Conservation (phyloP, 257 asterid species). For the Jasminum sambac region DNA sequence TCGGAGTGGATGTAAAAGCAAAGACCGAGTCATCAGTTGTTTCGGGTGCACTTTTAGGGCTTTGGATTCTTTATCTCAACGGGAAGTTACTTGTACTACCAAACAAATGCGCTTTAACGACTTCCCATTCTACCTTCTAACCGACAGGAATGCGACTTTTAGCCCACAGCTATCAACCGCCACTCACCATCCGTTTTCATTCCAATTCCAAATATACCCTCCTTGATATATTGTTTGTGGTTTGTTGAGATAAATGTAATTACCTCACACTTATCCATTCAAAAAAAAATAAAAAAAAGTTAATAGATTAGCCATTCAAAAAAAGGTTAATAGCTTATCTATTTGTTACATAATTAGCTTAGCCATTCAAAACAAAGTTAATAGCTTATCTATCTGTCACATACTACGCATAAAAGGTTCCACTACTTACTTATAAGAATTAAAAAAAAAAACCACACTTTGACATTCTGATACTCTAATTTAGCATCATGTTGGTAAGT, state of each 20-base stretch:
- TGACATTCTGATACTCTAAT: too few species aligned
- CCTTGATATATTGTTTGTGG: background rate
- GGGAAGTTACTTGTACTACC: slow-evolving; percentile 50
- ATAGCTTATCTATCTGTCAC: background rate
- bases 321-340: too few species aligned
- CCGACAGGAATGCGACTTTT: slow-evolving; percentile 50
- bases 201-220: slow-evolving; percentile 31
- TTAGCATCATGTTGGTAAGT: too few species aligned
- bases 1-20: background rate
- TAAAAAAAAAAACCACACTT: too few species aligned
- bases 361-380: too few species aligned
- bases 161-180: slow-evolving; percentile 40
- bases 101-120: slow-evolving; percentile 37
- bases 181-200: slow-evolving; percentile 15
- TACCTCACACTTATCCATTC: too few species aligned
- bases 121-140: slow-evolving; percentile 17
- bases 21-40: slow-evolving; percentile 44
- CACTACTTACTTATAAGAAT: too few species aligned
- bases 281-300: too few species aligned
- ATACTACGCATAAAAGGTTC: too few species aligned
- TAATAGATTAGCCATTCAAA: too few species aligned
- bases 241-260: background rate
- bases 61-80: slow-evolving; percentile 58
- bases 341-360: too few species aligned
- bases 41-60: slow-evolving; percentile 39